Conservation (phyloP, 1,139 yeast genomes). For the Geotrichum histeridarum region DNA sequence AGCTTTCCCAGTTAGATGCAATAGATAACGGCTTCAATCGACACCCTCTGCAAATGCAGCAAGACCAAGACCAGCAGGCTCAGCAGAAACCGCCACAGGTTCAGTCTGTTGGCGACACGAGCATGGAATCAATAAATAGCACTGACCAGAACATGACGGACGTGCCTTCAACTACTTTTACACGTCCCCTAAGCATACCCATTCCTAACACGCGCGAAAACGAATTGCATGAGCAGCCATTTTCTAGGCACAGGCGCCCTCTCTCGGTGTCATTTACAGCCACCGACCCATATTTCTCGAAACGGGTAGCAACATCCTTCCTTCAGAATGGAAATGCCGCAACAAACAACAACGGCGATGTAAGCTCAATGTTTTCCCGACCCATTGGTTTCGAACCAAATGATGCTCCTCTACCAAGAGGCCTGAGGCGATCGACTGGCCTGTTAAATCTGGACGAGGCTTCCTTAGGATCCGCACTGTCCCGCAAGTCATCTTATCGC, state of each 20-base stretch:
- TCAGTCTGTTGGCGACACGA: background rate
- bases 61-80: background rate
- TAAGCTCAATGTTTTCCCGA: background rate
- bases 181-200: background rate
- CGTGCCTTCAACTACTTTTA: background rate
- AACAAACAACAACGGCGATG: background rate
- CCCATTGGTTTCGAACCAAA: background rate
- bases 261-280: constrained; percentile 8
- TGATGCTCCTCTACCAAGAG: constrained; percentile 17
- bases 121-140: constrained; percentile 2
- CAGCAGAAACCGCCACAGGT: background rate
- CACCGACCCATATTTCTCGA: constrained; percentile 3
- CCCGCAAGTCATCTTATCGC: constrained; percentile 16
- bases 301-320: constrained; percentile 16
- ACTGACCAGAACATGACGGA: constrained; percentile 15
- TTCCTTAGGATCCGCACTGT: constrained; percentile 27
- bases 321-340: background rate
- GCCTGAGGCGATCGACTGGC: constrained; percentile 40
- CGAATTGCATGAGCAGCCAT: background rate
- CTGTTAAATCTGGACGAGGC: constrained; percentile 40
- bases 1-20: constrained; percentile 4
- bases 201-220: background rate
- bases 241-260: constrained; percentile 6
- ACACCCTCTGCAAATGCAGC: background rate
- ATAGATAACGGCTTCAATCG: background rate